Evolutionary conservation across 176 grass and related monocot genomes (phyloP).

Genomic region (Neostapfia colusana): DNA sequence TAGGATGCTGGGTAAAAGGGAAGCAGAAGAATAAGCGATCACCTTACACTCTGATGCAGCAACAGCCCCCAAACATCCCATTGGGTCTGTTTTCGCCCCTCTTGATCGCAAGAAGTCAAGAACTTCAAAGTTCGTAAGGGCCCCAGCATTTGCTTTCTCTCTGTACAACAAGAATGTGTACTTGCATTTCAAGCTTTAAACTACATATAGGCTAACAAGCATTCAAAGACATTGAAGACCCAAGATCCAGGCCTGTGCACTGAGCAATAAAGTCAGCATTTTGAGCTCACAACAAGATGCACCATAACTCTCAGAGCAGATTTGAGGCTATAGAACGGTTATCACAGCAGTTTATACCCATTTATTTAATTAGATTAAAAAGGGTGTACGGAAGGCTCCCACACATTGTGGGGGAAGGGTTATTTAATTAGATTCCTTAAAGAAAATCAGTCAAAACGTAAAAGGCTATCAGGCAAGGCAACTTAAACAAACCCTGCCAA

Average conservation of each 20-base stretch:
- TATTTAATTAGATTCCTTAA: no score
- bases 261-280: no score
- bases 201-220: background rate
- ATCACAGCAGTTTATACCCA: no score
- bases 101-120: slow-evolving; percentile 70
- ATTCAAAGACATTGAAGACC: background rate
- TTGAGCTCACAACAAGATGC: background rate
- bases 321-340: background rate
- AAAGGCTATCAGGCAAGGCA: background rate
- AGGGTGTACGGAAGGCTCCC: no score
- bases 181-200: background rate
- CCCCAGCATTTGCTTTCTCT: slow-evolving; percentile 56
- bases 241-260: no score
- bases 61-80: slow-evolving; percentile 81
- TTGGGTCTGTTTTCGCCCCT: slow-evolving; percentile 72
- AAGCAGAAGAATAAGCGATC: slow-evolving; percentile 9
- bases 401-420: no score
- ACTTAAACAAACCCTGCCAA: background rate
- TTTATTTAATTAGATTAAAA: no score
- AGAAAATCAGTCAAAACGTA: background rate
- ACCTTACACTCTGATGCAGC: slow-evolving; percentile 87
- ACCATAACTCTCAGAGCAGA: background rate
- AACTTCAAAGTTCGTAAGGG: slow-evolving; percentile 86
- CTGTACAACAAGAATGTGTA: slow-evolving; percentile 36
- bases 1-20: background rate